Base-by-base conservation (phyloP, 164 flowering plant species). In the Cinnamomum chago region DNA sequence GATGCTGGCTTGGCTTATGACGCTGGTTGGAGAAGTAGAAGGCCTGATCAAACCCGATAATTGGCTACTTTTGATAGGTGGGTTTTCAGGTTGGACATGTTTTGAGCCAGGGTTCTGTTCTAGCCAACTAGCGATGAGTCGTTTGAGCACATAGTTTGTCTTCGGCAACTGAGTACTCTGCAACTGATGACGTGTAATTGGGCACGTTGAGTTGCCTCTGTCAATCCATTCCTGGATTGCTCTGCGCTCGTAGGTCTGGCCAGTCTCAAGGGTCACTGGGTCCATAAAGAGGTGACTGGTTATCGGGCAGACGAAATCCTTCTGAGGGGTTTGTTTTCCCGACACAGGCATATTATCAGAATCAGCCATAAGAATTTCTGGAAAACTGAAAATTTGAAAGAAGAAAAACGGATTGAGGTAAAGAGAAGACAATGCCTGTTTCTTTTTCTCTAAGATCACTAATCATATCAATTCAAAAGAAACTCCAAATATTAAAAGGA, bases 221-320 rank as follows among this genome's bases (percentile, higher is more conserved):
- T 88, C 92, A 33, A 92, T 73, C 97, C 97, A 92, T 77, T 92
- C 97, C 76, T 87, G 90, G 47, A 92, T 90, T 2, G 97, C 94
- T 79, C 58, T 85, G 25, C 91, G 90, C 79, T 92, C 97, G 72
- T 90, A 92, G 2, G 97, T 92, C 83, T 92, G 94, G 12, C 97
- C 97, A 3, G 97, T 92, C 78, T 92, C 97, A 23, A 92, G 91
- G 15, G 97, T 92, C 71, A 92, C 97, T 0, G 94, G 94, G 77
- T 92, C 97, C 68, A 82, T 82, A 75, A 92, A 92, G 25, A 92
- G 3, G 33, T 86, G 85, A 75, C 87, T 87, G 0, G 97, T 92
- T 76, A 90, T 88, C 30, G 97, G 94, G 79, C 94, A 92, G 23
- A 92, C 89, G 69, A 92, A 92, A 81, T 92, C 97, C 84, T 90